Evolutionary conservation across 345 rosid species (phyloP).

Genomic region (Salix arbutifolia): DNA sequence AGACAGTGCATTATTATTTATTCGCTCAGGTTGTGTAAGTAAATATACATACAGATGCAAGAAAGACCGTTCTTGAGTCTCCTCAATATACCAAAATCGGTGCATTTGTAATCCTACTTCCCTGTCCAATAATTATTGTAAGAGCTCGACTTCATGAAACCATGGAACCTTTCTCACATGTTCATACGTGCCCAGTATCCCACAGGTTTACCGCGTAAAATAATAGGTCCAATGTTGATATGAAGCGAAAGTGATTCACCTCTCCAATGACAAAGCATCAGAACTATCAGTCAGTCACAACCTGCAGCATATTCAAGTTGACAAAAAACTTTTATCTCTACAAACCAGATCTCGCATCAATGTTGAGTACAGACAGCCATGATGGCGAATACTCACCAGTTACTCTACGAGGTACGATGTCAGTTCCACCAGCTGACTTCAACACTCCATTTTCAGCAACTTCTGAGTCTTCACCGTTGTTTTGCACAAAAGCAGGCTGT

Average conservation of each 20-base stretch:
- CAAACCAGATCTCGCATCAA: not conserved
- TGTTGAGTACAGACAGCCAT: not conserved
- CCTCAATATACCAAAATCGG: constrained; percentile 28
- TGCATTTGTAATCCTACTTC: constrained; percentile 5
- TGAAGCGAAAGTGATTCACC: constrained; percentile 4
- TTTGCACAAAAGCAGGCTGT: constrained; percentile 26
- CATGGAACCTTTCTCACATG: not conserved
- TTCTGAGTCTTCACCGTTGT: constrained; percentile 21
- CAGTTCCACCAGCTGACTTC: constrained; percentile 21
- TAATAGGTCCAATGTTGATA: not conserved
- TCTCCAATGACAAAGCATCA: constrained; percentile 3
- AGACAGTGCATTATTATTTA: constrained; percentile 18
- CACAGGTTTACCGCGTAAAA: not conserved
- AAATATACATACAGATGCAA: constrained; percentile 30
- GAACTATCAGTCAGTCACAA: constrained; percentile 16
- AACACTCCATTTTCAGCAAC: constrained; percentile 18
- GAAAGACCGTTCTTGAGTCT: constrained; percentile 15
- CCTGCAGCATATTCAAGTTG: constrained; percentile 23
- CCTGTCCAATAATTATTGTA: constrained; percentile 9
- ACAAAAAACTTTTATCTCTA: not conserved
- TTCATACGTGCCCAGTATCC: not conserved
- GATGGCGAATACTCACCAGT: constrained; percentile 9
- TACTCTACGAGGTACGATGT: constrained; percentile 12
- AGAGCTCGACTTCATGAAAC: constrained; percentile 2
- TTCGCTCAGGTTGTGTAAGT: constrained; percentile 6